Percentiles rank a stretch among this genome's conserved stretches.
Conservation (phyloP, 1,284 basidiomycete species). For the Irpex sp. region DNA sequence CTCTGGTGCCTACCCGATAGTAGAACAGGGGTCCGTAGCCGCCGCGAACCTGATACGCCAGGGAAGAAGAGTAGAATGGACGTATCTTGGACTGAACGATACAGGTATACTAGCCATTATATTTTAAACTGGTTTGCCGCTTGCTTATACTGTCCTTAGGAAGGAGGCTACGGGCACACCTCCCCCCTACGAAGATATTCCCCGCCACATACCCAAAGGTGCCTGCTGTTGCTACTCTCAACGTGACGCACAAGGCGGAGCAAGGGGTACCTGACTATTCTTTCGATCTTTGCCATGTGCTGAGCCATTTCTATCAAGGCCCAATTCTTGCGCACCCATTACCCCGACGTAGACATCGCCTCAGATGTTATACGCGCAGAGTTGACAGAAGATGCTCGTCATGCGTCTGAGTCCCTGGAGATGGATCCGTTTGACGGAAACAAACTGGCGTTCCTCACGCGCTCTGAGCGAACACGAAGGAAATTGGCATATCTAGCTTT, state of each 20-base stretch:
- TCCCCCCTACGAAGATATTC: slow-evolving; percentile 42
- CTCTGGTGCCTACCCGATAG: slow-evolving; percentile 40
- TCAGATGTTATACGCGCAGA: slow-evolving; percentile 57
- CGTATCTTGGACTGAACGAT: slow-evolving; percentile 34
- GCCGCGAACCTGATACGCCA: slow-evolving; percentile 47
- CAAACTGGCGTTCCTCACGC: slow-evolving; percentile 38
- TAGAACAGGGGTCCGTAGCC: slow-evolving; percentile 53
- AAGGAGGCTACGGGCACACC: slow-evolving; percentile 23
- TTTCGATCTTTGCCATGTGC: background rate
- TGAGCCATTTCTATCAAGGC: slow-evolving; percentile 37
- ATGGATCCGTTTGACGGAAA: slow-evolving; percentile 61
- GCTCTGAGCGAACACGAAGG: slow-evolving; percentile 24
- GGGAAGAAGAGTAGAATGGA: slow-evolving; percentile 49
- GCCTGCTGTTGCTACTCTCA: slow-evolving; percentile 27
- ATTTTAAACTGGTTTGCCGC: background rate
- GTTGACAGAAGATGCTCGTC: slow-evolving; percentile 41
- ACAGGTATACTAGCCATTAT: slow-evolving; percentile 18
- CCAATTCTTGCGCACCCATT: slow-evolving; percentile 61
- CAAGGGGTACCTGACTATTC: slow-evolving; percentile 47
- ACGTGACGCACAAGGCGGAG: slow-evolving; percentile 46
- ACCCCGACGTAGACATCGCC: slow-evolving; percentile 70
- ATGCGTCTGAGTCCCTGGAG: slow-evolving; percentile 28
- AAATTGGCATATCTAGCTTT: slow-evolving; percentile 43
- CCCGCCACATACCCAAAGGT: slow-evolving; percentile 48
- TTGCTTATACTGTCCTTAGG: slow-evolving; percentile 14